A percentile compares a stretch with the other conserved stretches of the same genome.
Conservation (phyloP, 2,329 filamentous ascomycete genomes). For the Ascocoryne sarcoides region DNA sequence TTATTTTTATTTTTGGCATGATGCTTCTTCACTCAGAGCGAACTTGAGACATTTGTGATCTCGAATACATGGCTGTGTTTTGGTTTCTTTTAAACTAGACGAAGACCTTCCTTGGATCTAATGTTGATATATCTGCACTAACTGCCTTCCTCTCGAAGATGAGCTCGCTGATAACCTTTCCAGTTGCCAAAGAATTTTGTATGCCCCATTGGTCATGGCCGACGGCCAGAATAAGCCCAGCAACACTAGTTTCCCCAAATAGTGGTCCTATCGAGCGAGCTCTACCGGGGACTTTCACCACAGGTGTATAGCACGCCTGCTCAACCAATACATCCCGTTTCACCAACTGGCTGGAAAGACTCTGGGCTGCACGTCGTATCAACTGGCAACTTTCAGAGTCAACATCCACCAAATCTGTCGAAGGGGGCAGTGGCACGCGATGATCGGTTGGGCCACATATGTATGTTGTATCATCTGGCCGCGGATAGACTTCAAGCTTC, state of each 20-base stretch:
- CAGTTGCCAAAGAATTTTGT: constrained; percentile 85
- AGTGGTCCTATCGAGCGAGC: constrained; percentile 54
- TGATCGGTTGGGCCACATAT: constrained; percentile 62
- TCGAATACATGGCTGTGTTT: no score
- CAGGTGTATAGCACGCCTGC: constrained; percentile 85
- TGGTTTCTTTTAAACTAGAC: no score
- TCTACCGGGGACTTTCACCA: constrained; percentile 33
- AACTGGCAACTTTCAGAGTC: constrained; percentile 74
- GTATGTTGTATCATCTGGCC: constrained; percentile 68
- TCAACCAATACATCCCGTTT: constrained; percentile 59
- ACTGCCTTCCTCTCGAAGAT: constrained; percentile 60
- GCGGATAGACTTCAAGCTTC: constrained; percentile 84
- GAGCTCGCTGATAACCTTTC: constrained; percentile 67
- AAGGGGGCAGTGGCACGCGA: constrained; percentile 61
- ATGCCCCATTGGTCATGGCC: constrained; percentile 97
- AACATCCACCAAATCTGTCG: constrained; percentile 63
- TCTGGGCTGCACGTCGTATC: constrained; percentile 66
- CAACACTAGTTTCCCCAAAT: constrained; percentile 63
- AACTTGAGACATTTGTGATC: no score
- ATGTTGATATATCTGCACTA: constrained; percentile 47
- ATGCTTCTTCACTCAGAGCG: no score
- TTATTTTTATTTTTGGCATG: no score
- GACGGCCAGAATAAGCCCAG: constrained; percentile 68
- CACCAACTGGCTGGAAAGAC: constrained; percentile 54
- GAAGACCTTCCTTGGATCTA: constrained; percentile 14